Evolutionary conservation across 1,284 basidiomycete genomes (phyloP).

Genomic region (Marasmius tenuissimus): DNA sequence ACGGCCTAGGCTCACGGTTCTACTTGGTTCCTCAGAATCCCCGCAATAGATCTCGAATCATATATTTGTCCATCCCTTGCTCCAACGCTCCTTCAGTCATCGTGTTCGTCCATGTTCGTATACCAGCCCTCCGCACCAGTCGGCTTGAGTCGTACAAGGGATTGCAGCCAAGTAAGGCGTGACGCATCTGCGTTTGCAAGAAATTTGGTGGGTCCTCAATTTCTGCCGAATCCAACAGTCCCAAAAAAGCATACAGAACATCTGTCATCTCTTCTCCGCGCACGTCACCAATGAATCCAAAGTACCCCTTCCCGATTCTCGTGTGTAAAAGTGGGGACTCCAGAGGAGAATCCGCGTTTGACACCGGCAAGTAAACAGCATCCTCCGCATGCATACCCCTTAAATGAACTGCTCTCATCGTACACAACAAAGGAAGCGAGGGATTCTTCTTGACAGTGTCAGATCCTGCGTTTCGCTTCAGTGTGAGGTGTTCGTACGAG

Average conservation of each 20-base stretch:
- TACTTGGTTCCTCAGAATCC: background rate
- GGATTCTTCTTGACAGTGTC: conserved; percentile 7
- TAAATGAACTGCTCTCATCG: conserved; percentile 19
- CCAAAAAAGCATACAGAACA: background rate
- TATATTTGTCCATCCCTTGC: background rate
- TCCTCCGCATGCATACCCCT: conserved; percentile 16
- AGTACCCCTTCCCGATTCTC: conserved; percentile 21
- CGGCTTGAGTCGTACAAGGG: background rate
- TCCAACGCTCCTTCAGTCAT: background rate
- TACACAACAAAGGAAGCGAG: conserved; percentile 14
- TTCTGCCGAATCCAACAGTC: background rate
- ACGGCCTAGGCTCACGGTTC: background rate
- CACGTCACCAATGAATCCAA: conserved; percentile 34
- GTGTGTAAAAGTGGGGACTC: conserved; percentile 23
- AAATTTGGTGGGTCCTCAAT: background rate
- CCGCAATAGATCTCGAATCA: background rate
- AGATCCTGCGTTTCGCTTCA: background rate
- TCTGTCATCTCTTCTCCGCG: conserved; percentile 20
- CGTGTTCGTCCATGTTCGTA: background rate
- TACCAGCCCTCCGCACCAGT: background rate
- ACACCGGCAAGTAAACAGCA: background rate
- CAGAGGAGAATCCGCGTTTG: background rate
- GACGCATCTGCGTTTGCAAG: background rate
- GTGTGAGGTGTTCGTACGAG: background rate
- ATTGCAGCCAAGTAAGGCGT: background rate